phyloP scores from a whole-genome alignment of 352 stramenopile genomes.

The Thraustochytrium aureum region DNA sequence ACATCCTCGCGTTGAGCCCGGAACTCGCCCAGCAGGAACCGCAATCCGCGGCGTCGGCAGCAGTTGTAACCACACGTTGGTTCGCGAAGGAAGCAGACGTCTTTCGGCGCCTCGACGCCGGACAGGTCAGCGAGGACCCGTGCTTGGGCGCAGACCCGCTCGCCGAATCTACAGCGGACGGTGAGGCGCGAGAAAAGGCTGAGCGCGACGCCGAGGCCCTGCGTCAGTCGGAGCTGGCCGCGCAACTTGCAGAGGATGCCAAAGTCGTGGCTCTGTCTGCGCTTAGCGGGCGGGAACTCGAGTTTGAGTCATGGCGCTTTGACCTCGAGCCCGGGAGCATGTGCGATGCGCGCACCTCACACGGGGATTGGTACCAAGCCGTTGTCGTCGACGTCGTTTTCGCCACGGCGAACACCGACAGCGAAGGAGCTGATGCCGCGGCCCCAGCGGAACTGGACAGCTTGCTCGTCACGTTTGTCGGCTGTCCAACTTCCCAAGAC shows the following conservation, averaged over 20 bases:
- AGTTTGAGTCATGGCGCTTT: neutral
- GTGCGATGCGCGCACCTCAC: neutral
- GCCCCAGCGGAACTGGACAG: neutral
- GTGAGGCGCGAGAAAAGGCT: too few species aligned
- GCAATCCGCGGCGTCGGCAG: too few species aligned
- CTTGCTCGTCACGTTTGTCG: slow-evolving; percentile 29
- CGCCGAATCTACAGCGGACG: neutral
- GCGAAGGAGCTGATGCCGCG: too few species aligned
- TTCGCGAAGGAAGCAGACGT: too few species aligned
- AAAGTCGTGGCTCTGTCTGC: neutral
- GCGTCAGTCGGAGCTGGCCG: neutral
- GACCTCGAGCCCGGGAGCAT: neutral
- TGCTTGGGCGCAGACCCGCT: neutral
- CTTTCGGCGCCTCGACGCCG: too few species aligned
- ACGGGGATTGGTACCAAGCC: slow-evolving; percentile 41
- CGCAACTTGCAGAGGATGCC: neutral
- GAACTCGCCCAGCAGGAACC: too few species aligned
- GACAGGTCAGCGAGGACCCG: slow-evolving; percentile 7
- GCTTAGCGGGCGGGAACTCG: neutral
- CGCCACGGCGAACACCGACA: neutral
- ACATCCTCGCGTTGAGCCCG: too few species aligned
- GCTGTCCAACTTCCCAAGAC: slow-evolving; percentile 4
- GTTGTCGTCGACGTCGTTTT: slow-evolving; percentile 6
- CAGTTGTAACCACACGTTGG: too few species aligned
- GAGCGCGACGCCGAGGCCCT: too few species aligned